Conservation (phyloP, 2,329 filamentous ascomycete genomes). For the Sordariomycetes sp. region DNA sequence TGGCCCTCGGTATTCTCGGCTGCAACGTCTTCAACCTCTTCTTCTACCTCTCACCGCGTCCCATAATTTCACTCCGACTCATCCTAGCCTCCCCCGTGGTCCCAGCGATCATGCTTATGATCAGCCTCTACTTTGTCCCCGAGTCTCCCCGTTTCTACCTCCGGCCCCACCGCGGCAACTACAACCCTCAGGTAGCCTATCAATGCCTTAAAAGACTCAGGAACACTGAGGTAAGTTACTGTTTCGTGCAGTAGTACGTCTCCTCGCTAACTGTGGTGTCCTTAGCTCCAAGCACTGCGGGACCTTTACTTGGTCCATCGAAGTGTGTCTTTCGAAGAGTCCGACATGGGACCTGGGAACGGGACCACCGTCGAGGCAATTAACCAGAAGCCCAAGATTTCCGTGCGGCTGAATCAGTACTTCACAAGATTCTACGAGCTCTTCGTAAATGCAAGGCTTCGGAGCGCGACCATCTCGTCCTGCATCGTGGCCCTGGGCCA, state of each 20-base stretch:
- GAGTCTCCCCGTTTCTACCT: slow-evolving; percentile 29
- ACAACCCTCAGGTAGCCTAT: slow-evolving; percentile 21
- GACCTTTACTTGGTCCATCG: slow-evolving; percentile 29
- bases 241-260: neutral
- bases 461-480: slow-evolving; percentile 18
- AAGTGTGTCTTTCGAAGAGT: neutral
- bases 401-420: neutral
- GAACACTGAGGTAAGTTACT: slow-evolving; percentile 18
- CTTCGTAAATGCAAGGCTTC: slow-evolving; percentile 11
- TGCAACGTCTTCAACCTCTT: slow-evolving; percentile 24
- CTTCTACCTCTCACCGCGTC: slow-evolving; percentile 12
- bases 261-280: neutral
- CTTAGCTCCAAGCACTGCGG: slow-evolving; percentile 24
- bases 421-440: slow-evolving; percentile 1
- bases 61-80: slow-evolving; percentile 11
- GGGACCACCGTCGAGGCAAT: neutral
- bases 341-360: neutral
- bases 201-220: slow-evolving; percentile 20
- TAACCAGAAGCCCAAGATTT: neutral
- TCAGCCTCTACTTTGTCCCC: slow-evolving; percentile 23
- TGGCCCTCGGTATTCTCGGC: slow-evolving; percentile 24
- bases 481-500: slow-evolving; percentile 19
- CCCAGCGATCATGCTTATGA: slow-evolving; percentile 20
- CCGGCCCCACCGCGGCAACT: slow-evolving; percentile 20
- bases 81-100: slow-evolving; percentile 25